Evolutionary conservation across 192 early-diverging fungal species (phyloP).

Genomic region (Entomortierella chlamydospora): DNA sequence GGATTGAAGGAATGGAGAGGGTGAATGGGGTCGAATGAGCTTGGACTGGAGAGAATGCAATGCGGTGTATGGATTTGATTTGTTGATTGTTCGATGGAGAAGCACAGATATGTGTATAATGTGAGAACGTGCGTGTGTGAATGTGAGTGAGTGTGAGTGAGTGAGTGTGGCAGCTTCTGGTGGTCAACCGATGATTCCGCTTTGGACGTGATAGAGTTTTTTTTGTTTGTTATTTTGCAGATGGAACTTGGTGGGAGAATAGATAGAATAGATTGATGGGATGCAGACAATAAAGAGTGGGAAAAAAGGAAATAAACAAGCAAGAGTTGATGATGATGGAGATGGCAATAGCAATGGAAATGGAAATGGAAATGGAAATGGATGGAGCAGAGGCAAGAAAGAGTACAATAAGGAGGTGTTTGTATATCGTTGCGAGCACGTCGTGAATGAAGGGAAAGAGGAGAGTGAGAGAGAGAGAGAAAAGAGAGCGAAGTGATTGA

Average conservation of each 20-base stretch:
- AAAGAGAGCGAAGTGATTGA: neutral
- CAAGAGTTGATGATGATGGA: too few relatives aligned
- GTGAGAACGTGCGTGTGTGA: too few relatives aligned
- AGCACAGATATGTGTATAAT: too few relatives aligned
- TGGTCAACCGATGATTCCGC: too few relatives aligned
- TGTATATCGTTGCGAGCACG: neutral
- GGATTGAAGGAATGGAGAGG: neutral
- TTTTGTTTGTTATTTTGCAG: neutral
- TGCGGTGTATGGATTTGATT: too few relatives aligned
- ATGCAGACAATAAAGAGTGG: too few relatives aligned
- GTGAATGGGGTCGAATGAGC: neutral
- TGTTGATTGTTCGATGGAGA: neutral
- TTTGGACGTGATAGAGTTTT: neutral
- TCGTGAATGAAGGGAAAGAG: neutral
- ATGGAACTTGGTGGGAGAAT: neutral
- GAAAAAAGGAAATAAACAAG: too few relatives aligned
- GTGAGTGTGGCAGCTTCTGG: too few relatives aligned
- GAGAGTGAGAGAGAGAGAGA: conserved; percentile 13
- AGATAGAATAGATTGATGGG: neutral
- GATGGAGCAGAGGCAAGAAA: neutral
- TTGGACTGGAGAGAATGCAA: too few relatives aligned
- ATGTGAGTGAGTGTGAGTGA: neutral
- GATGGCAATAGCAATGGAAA: too few relatives aligned
- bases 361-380: neutral
- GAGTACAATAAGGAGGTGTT: neutral